Evolutionary conservation across 2,329 filamentous ascomycete species (phyloP), one percentile per base, ranked within the genome.

Genomic region (Zymoseptoria crescenta): DNA sequence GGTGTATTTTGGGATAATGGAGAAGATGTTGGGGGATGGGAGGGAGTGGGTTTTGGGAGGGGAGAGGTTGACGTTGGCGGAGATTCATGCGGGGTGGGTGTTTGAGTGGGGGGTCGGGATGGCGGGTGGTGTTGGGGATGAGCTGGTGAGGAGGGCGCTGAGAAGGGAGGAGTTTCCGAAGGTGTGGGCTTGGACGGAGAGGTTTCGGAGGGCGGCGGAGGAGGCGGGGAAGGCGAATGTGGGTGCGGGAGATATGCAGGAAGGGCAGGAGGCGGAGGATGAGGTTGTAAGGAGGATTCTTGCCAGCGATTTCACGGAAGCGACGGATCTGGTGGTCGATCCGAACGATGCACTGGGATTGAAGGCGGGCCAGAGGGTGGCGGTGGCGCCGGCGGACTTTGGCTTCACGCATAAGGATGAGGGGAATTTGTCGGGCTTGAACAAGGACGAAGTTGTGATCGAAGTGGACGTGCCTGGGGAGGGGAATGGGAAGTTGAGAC

Each of bases 21-120:
- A 68, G 59, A 64, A 60, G 41, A 59, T 68, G 57, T 56, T 67
- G 13, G 30, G 35, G 16, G 64, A 66, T 57, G 65, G 64, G 27
- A 54, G 64, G 28, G 20, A 63, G 54, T 68, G 63, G 58, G 50
- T 67, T 29, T 48, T 62, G 5, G 64, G 62, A 6, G 59, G 57
- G 1, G 50, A 59, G 10, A 29, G 30, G 24, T 56, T 62, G 10
- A 56, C 57, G 10, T 16, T 66, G 49, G 65, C 63, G 28, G 66
- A 68, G 41, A 61, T 66, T 16, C 62, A 68, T 54, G 61, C 59
- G 20, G 61, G 53, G 0, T 64, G 62, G 62, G 49, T 63, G 8
- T 59, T 48, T 54, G 62, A 64, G 54, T 64, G 62, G 62, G 58
- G 52, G 4, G 27, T 63, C 1, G 55, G 56, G 45, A 61, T 64